These are phyloP conservation scores for Vaccinium corymbosum DNA, from an alignment of 148 eudicot genomes.

Conservation along the genomic window DNA sequence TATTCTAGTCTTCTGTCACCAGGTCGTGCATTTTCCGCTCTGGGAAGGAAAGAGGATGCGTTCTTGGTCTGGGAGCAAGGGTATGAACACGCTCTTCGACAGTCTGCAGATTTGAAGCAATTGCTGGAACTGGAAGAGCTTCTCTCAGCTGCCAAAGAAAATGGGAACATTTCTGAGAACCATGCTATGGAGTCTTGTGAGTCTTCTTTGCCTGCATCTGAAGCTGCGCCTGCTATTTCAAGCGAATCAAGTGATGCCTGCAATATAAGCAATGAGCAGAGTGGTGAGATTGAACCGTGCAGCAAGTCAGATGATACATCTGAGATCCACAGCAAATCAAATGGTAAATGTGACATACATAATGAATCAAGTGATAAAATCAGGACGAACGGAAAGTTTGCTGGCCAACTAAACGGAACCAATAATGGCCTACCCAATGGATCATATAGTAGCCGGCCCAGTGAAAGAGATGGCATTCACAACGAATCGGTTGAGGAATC, in stretches of 20 bases:
- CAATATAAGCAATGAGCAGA: constrained; percentile 32
- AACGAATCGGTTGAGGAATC: constrained; percentile 40
- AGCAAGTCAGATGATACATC: constrained; percentile 39
- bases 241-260: constrained; percentile 39
- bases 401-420: constrained; percentile 35
- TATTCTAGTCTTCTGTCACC: constrained; percentile 9
- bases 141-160: constrained; percentile 41
- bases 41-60: constrained; percentile 86
- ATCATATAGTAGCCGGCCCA: constrained; percentile 12
- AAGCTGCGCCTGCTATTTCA: constrained; percentile 32
- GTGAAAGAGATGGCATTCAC: constrained; percentile 12
- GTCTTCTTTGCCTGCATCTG: constrained; percentile 34
- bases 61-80: constrained; percentile 84
- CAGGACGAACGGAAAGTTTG: constrained; percentile 36
- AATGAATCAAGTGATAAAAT: constrained; percentile 37
- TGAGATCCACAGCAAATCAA: constrained; percentile 29
- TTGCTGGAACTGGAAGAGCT: constrained; percentile 88
- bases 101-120: constrained; percentile 80
- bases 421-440: constrained; percentile 25
- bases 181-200: constrained; percentile 32
- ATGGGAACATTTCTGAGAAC: constrained; percentile 33
- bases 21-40: constrained; percentile 83
- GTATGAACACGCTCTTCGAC: constrained; percentile 66
- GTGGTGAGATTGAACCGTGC: constrained; percentile 32
- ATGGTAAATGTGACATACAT: constrained; percentile 23